Evolutionary conservation across 176 grass and related monocot species (phyloP).

Genomic region (Typha latifolia): DNA sequence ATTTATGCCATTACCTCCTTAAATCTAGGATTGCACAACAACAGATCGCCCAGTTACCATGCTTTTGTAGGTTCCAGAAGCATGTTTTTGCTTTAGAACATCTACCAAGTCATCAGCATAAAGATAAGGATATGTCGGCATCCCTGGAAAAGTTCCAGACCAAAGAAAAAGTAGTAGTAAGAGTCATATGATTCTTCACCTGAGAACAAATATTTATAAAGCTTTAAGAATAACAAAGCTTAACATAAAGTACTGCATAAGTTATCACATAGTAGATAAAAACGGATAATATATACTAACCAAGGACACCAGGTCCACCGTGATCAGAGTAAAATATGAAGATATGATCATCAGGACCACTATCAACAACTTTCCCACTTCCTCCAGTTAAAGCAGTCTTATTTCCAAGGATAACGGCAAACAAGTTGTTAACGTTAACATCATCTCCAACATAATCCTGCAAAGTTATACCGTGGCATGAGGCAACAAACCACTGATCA

Average conservation of each 20-base stretch:
- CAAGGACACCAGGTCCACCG: constrained; percentile 84
- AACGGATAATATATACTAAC: constrained; percentile 33
- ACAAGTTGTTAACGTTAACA: constrained; percentile 73
- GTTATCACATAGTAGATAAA: background rate
- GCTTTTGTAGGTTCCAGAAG: constrained; percentile 90
- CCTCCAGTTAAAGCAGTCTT: constrained; percentile 77
- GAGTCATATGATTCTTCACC: background rate
- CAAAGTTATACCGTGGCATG: constrained; percentile 4
- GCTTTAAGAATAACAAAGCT: constrained; percentile 6
- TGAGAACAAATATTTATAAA: background rate
- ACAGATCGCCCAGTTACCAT: constrained; percentile 40
- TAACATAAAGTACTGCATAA: background rate
- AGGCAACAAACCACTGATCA: background rate
- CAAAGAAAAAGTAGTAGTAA: background rate
- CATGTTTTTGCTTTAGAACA: constrained; percentile 82
- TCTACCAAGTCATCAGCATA: constrained; percentile 73
- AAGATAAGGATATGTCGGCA: constrained; percentile 93
- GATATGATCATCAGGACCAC: constrained; percentile 92
- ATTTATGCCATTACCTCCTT: constrained; percentile 16
- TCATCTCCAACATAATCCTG: constrained; percentile 90
- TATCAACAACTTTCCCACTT: constrained; percentile 85
- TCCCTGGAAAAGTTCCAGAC: constrained; percentile 39
- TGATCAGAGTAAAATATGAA: constrained; percentile 95
- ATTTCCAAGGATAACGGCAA: constrained; percentile 81
- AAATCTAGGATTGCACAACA: constrained; percentile 16